Evolutionary conservation across 805 yeast species (phyloP).

Genomic region (Starmerella potacharoeniae): DNA sequence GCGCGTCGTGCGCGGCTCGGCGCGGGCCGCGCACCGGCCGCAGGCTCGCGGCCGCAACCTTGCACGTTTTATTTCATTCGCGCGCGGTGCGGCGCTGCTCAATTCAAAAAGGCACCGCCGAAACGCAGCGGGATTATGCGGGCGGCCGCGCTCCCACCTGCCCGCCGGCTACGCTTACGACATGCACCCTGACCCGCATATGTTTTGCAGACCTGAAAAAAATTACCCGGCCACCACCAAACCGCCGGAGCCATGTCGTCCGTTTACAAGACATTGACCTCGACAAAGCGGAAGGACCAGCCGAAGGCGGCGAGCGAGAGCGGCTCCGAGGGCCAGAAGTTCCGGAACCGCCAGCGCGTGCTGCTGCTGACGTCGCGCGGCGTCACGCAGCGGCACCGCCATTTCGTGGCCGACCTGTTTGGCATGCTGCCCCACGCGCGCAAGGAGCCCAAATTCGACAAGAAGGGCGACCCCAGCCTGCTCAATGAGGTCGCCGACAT

Average conservation of each 20-base stretch:
- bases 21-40: too few relatives aligned
- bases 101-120: too few relatives aligned
- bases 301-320: neutral
- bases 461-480: slow-evolving; percentile 77
- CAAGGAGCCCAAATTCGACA: slow-evolving; percentile 91
- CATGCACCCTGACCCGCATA: neutral
- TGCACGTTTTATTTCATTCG: too few relatives aligned
- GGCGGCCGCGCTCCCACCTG: neutral
- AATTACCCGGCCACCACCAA: neutral
- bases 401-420: slow-evolving; percentile 70
- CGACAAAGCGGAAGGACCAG: slow-evolving; percentile 23
- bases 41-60: too few relatives aligned
- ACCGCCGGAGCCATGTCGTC: slow-evolving; percentile 44
- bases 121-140: neutral
- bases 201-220: neutral
- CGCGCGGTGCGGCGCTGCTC: too few relatives aligned
- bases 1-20: too few relatives aligned
- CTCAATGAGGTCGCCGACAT: slow-evolving; percentile 92
- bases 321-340: slow-evolving; percentile 23
- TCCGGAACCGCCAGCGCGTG: slow-evolving; percentile 78
- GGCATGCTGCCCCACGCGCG: slow-evolving; percentile 84
- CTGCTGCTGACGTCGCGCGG: slow-evolving; percentile 89
- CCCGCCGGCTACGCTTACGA: neutral
- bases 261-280: slow-evolving; percentile 57
- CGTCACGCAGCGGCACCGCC: slow-evolving; percentile 88